Conservation (phyloP, 2,329 filamentous ascomycete species). For the Xylaria polymorpha region DNA sequence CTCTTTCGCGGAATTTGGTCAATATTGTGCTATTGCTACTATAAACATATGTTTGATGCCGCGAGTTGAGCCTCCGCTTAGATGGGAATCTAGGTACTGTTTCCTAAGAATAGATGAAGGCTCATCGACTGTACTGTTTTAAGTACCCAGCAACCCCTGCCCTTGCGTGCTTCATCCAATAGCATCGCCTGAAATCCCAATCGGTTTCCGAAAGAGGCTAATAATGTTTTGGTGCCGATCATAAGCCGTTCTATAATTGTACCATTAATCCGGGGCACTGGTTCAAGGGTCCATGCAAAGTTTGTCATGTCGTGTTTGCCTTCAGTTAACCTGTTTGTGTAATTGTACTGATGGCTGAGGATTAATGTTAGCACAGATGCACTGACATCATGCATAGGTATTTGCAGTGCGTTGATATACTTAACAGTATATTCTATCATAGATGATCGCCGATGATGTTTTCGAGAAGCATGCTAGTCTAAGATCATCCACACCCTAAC, state of each 20-base stretch:
- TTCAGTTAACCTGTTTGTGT: conserved; percentile 22
- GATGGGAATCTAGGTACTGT: neutral
- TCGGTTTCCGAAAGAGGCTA: conserved; percentile 36
- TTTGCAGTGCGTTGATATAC: neutral
- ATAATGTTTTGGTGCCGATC: conserved; percentile 27
- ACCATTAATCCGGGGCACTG: conserved; percentile 33
- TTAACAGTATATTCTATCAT: neutral
- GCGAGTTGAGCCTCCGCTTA: neutral
- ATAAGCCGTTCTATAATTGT: conserved; percentile 35
- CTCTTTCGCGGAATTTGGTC: neutral
- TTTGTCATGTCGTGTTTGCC: conserved; percentile 16
- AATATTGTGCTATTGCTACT: neutral
- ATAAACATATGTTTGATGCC: neutral
- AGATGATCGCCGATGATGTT: conserved; percentile 2
- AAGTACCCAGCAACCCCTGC: neutral
- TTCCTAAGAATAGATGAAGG: conserved; percentile 9
- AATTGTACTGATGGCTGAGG: neutral
- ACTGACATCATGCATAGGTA: neutral
- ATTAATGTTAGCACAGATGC: neutral
- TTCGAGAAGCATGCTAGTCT: conserved; percentile 13
- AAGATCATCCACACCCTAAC: conserved; percentile 1
- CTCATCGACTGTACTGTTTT: neutral
- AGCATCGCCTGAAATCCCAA: conserved; percentile 9
- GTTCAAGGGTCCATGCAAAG: conserved; percentile 12
- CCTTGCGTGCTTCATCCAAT: conserved; percentile 22